Conservation (phyloP, 345 rosid species). For the Melaleuca alternifolia region DNA sequence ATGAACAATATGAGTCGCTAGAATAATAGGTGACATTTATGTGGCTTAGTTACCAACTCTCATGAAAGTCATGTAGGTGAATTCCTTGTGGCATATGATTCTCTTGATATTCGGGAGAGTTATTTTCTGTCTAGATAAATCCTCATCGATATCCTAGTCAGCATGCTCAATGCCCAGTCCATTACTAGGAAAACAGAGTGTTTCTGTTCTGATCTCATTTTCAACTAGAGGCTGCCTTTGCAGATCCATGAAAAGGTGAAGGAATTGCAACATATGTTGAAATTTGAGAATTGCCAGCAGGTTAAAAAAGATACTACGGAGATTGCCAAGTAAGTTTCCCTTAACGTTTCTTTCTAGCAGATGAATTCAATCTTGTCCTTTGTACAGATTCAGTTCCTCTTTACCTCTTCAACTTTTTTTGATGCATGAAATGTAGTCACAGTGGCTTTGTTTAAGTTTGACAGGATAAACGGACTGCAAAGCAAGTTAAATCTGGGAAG, state of each 20-base stretch:
- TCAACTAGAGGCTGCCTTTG: not conserved
- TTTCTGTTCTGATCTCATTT: not conserved
- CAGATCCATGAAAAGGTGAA: slow-evolving; percentile 64
- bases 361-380: not conserved
- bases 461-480: slow-evolving; percentile 54
- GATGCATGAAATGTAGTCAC: not conserved
- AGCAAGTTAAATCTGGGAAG: slow-evolving; percentile 27
- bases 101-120: not conserved
- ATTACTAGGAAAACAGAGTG: not conserved
- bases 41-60: not conserved
- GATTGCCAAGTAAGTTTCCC: slow-evolving; percentile 45
- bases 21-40: not conserved
- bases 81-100: not conserved
- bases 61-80: not conserved
- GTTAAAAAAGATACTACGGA: slow-evolving; percentile 35
- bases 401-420: not conserved
- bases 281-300: slow-evolving; percentile 36
- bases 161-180: not conserved
- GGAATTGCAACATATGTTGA: slow-evolving; percentile 48
- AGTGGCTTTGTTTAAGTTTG: not conserved
- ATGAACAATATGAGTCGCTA: not conserved
- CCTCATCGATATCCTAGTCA: not conserved
- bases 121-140: not conserved
- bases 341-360: not conserved
- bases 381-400: not conserved